Base-by-base conservation (phyloP, 305 asterid species). In the Plantago rigida region DNA sequence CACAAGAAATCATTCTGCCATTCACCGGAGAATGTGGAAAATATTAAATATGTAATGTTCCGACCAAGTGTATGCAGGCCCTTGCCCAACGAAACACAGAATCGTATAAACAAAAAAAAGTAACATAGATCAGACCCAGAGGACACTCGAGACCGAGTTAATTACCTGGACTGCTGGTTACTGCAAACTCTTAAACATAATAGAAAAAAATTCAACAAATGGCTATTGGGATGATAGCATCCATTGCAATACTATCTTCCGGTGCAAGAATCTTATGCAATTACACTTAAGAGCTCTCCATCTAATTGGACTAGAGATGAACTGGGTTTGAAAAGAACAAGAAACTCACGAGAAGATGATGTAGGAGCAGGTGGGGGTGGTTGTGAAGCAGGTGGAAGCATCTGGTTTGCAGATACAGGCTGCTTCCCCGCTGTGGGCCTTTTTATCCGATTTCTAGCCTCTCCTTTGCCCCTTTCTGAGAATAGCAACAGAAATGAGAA, bases 341-440 rank as follows among this genome's bases (percentile, higher is more conserved):
- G 26, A 36, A 46, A 61, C 82, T 64, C 66, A 87, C 95, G 94
- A 55, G 82, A 67, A 31, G 76, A 71, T 65, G 78, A 28, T 41
- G 74, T 65, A 47, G 67, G 64, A 65, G 58, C 68, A n/a, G 82
- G 69, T 49, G 76, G 66, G 4, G 63, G 62, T 68, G 75, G 74
- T 56, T 62, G 67, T 14, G 71, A 77, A 56, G 58, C 17, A 50
- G 84, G 77, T 75, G 74, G 81, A 51, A 68, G 78, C 65, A 13
- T 70, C 62, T 76, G 82, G 53, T 59, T 62, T 34, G 78, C 74
- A 56, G 81, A 71, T 15, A 71, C 64, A 56, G 79, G 60, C 64
- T 79, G 76, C 65, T 53, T 73, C 22, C 36, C 73, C 41, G 62
- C 56, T 36, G 73, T 70, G 31, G 75, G 77, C 69, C 73, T 75